These are phyloP conservation scores for Candida caryicola DNA, from an alignment of 805 yeast species.

Conservation along the genomic window DNA sequence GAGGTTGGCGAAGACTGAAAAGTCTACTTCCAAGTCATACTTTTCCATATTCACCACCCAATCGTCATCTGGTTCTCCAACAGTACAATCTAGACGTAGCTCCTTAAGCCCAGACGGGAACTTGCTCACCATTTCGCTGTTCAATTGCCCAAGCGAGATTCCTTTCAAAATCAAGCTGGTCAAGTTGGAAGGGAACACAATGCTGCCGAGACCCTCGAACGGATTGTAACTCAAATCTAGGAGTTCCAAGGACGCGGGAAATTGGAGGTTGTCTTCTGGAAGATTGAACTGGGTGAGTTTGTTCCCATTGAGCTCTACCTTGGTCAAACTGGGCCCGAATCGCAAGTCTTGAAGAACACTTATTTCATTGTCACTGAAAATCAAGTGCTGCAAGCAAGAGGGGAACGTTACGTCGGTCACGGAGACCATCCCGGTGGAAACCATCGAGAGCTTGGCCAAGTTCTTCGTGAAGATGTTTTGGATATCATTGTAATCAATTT, in stretches of 20 bases:
- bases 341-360: conserved; percentile 11
- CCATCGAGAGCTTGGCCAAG: conserved; percentile 17
- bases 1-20: conserved; percentile 4
- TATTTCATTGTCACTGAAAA: conserved; percentile 16
- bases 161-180: conserved; percentile 5
- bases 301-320: conserved; percentile 9
- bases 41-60: not conserved
- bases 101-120: conserved; percentile 8
- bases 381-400: conserved; percentile 11
- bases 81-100: conserved; percentile 6
- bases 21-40: not conserved
- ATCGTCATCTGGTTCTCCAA: not conserved
- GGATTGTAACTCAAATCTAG: conserved; percentile 9
- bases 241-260: conserved; percentile 2
- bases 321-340: conserved; percentile 11
- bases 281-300: conserved; percentile 4
- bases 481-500: conserved; percentile 17
- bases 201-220: conserved; percentile 4
- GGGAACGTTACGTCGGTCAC: conserved; percentile 16
- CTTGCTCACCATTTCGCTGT: conserved; percentile 1
- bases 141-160: conserved; percentile 3
- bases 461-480: conserved; percentile 17
- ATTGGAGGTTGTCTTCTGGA: not conserved
- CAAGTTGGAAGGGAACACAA: conserved; percentile 5
- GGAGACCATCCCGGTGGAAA: conserved; percentile 17